Percentiles rank a stretch among this genome's conserved stretches.
Evolutionary conservation across 140 eudicot genomes (phyloP).

Genomic region (Bidens hawaiensis): DNA sequence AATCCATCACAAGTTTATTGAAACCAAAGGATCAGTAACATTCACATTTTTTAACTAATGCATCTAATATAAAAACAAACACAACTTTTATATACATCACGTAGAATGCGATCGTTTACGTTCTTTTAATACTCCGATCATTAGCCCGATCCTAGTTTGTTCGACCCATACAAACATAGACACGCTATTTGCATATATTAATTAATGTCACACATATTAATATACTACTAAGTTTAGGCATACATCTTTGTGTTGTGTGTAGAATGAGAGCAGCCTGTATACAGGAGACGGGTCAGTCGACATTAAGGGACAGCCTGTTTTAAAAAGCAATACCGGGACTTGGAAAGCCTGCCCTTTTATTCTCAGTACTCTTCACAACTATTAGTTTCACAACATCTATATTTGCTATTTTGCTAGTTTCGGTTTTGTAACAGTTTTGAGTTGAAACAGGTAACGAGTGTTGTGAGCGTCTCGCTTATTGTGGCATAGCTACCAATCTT

Average conservation of each 20-base stretch:
- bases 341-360: conserved; percentile 91
- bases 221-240: too few relatives aligned
- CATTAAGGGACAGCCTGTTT: conserved; percentile 62
- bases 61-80: too few relatives aligned
- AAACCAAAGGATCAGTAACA: too few relatives aligned
- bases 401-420: not conserved
- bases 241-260: not conserved
- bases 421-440: not conserved
- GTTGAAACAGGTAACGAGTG: conserved; percentile 68
- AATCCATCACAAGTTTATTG: not conserved
- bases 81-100: too few relatives aligned
- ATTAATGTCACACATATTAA: too few relatives aligned
- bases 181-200: too few relatives aligned
- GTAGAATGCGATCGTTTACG: too few relatives aligned
- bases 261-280: conserved; percentile 45
- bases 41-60: too few relatives aligned
- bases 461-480: conserved; percentile 88
- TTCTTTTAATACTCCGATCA: too few relatives aligned
- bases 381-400: not conserved
- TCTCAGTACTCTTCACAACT: conserved; percentile 35
- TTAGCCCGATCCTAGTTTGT: too few relatives aligned
- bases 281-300: conserved; percentile 84
- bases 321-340: conserved; percentile 72
- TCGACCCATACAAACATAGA: too few relatives aligned
- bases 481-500: conserved; percentile 80